A percentile compares a stretch with the other conserved stretches of the same genome.
phyloP scores from a whole-genome alignment of 2,329 filamentous ascomycete species.

The Ophiosphaerella narmari region DNA sequence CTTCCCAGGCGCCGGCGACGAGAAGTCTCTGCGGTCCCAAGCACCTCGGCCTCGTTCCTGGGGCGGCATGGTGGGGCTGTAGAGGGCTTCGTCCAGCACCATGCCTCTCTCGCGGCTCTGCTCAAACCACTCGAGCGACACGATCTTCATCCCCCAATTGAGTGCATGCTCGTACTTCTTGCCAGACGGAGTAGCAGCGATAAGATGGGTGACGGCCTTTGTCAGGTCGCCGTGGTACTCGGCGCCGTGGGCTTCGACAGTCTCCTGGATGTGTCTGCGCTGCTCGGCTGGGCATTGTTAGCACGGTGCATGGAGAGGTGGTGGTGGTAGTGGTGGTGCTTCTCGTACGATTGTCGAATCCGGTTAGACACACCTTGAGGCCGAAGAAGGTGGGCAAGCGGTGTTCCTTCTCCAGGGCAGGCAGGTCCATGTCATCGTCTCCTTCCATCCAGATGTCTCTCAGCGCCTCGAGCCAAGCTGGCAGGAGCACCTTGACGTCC shows the following conservation, averaged over 20 bases:
- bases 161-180: slow-evolving; percentile 91
- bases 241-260: slow-evolving; percentile 73
- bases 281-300: slow-evolving; percentile 59
- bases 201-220: slow-evolving; percentile 82
- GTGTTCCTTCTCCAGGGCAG: slow-evolving; percentile 69
- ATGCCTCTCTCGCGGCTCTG: slow-evolving; percentile 85
- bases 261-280: slow-evolving; percentile 71
- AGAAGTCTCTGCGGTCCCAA: slow-evolving; percentile 59
- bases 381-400: slow-evolving; percentile 66
- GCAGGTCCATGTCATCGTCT: slow-evolving; percentile 73
- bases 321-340: not conserved
- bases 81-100: slow-evolving; percentile 85
- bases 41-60: slow-evolving; percentile 78
- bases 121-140: slow-evolving; percentile 82
- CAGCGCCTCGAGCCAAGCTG: slow-evolving; percentile 84
- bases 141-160: slow-evolving; percentile 78
- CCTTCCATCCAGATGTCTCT: slow-evolving; percentile 80
- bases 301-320: slow-evolving; percentile 6
- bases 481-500: slow-evolving; percentile 81
- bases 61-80: slow-evolving; percentile 72
- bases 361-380: slow-evolving; percentile 70
- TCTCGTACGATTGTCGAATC: slow-evolving; percentile 67
- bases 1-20: slow-evolving; percentile 49
- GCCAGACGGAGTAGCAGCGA: slow-evolving; percentile 77
- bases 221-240: slow-evolving; percentile 87